Evolutionary conservation across 495 filamentous ascomycete genomes (phyloP).

Genomic region (Parathielavia appendiculata): DNA sequence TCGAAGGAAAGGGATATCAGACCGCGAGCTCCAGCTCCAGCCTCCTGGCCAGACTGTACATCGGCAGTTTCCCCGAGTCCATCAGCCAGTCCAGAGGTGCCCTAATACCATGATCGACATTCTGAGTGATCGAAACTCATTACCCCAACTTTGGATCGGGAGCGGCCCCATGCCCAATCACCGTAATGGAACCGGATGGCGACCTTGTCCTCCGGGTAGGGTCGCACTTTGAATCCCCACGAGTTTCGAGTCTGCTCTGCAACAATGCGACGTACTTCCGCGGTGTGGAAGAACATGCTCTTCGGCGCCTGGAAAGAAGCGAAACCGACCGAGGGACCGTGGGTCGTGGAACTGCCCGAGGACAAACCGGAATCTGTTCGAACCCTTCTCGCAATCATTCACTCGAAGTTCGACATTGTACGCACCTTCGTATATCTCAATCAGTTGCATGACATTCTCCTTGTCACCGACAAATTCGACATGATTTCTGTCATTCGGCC

Average conservation of each 20-base stretch:
- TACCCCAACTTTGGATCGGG: not conserved
- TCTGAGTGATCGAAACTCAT: no score
- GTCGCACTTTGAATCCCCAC: not conserved
- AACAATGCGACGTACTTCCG: slow-evolving; percentile 22
- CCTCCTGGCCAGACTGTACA: no score
- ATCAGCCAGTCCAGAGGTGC: no score
- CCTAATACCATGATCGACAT: no score
- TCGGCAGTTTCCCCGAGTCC: no score
- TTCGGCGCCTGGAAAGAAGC: slow-evolving; percentile 28
- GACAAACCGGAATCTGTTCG: slow-evolving; percentile 20
- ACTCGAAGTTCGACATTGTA: slow-evolving; percentile 23
- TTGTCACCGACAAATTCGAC: slow-evolving; percentile 32
- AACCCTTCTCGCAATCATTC: slow-evolving; percentile 28
- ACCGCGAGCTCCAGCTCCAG: no score
- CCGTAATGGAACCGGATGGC: slow-evolving; percentile 3
- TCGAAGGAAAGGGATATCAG: no score
- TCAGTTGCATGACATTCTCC: slow-evolving; percentile 23
- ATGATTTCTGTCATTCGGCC: slow-evolving; percentile 23
- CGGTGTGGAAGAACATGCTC: slow-evolving; percentile 30
- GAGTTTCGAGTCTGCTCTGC: slow-evolving; percentile 26
- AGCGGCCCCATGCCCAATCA: not conserved
- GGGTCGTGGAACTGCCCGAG: slow-evolving; percentile 30
- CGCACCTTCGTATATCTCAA: slow-evolving; percentile 12
- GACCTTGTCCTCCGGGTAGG: slow-evolving; percentile 10
- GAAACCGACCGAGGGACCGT: slow-evolving; percentile 21